Percentiles rank a stretch among this genome's conserved stretches.
These are phyloP conservation scores for Eucalyptus camaldulensis DNA, from an alignment of 345 rosid species.

Conservation along the genomic window DNA sequence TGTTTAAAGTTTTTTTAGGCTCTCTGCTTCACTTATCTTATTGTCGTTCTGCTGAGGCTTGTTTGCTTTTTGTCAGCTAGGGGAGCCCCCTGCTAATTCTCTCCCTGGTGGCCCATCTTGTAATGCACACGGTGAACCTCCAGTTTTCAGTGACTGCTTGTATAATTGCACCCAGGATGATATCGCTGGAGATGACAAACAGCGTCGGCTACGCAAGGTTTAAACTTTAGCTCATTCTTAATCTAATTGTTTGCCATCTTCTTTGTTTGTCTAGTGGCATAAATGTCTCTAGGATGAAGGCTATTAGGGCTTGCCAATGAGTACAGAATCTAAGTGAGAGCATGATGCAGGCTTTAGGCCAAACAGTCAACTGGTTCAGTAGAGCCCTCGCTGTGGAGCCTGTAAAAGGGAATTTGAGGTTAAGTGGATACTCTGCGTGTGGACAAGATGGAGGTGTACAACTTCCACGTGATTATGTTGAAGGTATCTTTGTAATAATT, in stretches of 20 bases:
- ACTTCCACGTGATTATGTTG: slow-evolving; percentile 89
- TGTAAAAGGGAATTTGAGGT: slow-evolving; percentile 87
- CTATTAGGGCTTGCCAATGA: background rate
- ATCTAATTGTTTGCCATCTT: background rate
- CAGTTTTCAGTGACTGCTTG: slow-evolving; percentile 91
- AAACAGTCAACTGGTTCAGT: slow-evolving; percentile 88
- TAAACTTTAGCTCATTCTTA: background rate
- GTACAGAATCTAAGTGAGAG: background rate
- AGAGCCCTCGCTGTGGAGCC: slow-evolving; percentile 96
- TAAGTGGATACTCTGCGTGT: slow-evolving; percentile 99
- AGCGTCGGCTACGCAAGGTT: slow-evolving; percentile 85
- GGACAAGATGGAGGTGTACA: slow-evolving; percentile 99
- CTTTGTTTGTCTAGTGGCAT: background rate
- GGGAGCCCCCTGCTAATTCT: slow-evolving; percentile 69
- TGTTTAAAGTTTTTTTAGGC: background rate
- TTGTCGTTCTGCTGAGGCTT: background rate
- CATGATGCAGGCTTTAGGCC: slow-evolving; percentile 74
- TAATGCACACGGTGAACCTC: slow-evolving; percentile 67
- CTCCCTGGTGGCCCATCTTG: slow-evolving; percentile 52
- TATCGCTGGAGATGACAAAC: slow-evolving; percentile 83
- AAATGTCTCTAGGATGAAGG: background rate
- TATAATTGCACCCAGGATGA: slow-evolving; percentile 93
- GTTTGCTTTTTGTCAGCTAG: slow-evolving; percentile 42
- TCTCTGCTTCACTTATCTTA: background rate
- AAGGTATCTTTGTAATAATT: slow-evolving; percentile 40